A percentile compares a stretch with the other conserved stretches of the same genome.
phyloP scores from a whole-genome alignment of 192 early-diverging fungal genomes.

The Coemansia sp. region DNA sequence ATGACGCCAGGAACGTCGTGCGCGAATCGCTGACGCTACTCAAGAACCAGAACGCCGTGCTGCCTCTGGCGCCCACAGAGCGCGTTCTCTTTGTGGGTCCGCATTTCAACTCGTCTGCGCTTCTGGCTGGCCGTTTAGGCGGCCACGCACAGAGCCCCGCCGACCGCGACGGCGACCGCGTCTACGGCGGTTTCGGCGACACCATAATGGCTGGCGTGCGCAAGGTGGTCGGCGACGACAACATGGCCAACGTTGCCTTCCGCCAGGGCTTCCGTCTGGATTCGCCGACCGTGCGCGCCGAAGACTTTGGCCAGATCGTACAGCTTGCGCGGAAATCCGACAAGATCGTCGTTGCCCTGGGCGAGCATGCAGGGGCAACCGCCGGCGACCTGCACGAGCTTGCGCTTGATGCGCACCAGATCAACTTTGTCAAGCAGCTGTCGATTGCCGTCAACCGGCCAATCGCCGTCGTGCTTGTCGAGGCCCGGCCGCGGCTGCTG shows the following conservation, averaged over 20 bases:
- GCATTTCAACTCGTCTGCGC: slow-evolving; percentile 55
- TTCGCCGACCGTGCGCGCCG: background rate
- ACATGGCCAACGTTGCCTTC: slow-evolving; percentile 5
- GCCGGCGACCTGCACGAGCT: slow-evolving; percentile 21
- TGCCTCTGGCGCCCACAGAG: slow-evolving; percentile 52
- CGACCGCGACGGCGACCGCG: slow-evolving; percentile 8
- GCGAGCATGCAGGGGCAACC: slow-evolving; percentile 19
- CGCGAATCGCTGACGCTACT: slow-evolving; percentile 61
- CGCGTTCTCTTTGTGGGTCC: slow-evolving; percentile 60
- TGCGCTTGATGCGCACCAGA: slow-evolving; percentile 28
- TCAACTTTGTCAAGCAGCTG: slow-evolving; percentile 33
- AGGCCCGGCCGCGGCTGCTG: slow-evolving; percentile 60
- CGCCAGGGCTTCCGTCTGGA: slow-evolving; percentile 24
- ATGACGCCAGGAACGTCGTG: slow-evolving; percentile 50
- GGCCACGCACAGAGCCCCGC: slow-evolving; percentile 34
- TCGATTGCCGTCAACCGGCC: slow-evolving; percentile 20
- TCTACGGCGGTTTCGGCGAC: slow-evolving; percentile 33
- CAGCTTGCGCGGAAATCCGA: slow-evolving; percentile 23
- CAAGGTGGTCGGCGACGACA: slow-evolving; percentile 3
- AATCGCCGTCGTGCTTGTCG: slow-evolving; percentile 55
- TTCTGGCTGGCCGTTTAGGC: slow-evolving; percentile 59
- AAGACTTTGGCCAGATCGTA: slow-evolving; percentile 11
- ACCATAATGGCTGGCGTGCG: slow-evolving; percentile 21
- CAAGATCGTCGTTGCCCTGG: slow-evolving; percentile 43
- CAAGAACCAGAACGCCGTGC: slow-evolving; percentile 48